phyloP scores from a whole-genome alignment of 345 rosid genomes.

The Hibiscus syriacus region DNA sequence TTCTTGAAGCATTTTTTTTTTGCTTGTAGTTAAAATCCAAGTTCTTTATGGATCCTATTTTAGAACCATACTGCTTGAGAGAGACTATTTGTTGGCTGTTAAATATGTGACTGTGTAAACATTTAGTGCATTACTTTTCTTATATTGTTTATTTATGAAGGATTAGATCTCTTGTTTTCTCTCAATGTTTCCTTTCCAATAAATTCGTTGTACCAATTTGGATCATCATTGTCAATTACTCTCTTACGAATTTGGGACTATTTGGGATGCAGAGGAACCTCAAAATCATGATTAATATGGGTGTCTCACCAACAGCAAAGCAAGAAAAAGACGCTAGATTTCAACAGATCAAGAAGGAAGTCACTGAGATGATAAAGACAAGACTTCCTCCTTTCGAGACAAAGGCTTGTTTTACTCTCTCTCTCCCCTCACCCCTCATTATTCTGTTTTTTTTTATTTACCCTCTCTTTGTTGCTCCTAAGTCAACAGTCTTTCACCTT shows the following conservation, averaged over 20 bases:
- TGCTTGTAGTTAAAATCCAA: neutral
- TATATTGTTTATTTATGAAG: neutral
- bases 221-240: neutral
- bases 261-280: slow-evolving; percentile 67
- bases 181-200: neutral
- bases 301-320: slow-evolving; percentile 43
- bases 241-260: neutral
- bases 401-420: slow-evolving; percentile 34
- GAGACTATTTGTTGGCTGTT: slow-evolving; percentile 2
- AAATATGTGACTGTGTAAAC: neutral
- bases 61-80: neutral
- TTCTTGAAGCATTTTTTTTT: neutral
- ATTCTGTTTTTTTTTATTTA: neutral
- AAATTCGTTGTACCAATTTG: neutral
- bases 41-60: neutral
- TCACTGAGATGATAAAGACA: slow-evolving; percentile 63
- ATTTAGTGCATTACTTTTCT: neutral
- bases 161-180: neutral
- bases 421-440: neutral
- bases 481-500: neutral
- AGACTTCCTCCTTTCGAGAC: slow-evolving; percentile 45
- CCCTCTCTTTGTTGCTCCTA: neutral
- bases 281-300: slow-evolving; percentile 64
- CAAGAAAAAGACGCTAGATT: slow-evolving; percentile 82
- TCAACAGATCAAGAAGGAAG: slow-evolving; percentile 74